Percentiles rank a stretch among this genome's conserved stretches.
phyloP scores from a whole-genome alignment of 2,329 filamentous ascomycete genomes.

The Diaporthe vaccinii region DNA sequence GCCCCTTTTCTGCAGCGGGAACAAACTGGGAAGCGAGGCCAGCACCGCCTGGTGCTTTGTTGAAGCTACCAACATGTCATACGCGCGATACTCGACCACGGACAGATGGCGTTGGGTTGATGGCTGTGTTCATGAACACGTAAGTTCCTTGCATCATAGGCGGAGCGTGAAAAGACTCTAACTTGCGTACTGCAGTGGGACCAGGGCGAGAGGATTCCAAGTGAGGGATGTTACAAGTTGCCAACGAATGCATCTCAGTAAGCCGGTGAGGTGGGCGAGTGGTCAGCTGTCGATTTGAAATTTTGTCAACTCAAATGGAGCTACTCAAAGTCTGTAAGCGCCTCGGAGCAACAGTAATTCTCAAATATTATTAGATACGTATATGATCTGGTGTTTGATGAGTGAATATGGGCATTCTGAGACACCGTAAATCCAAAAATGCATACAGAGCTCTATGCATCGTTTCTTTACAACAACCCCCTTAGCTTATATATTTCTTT shows the following conservation, averaged over 20 bases:
- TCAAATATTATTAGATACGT: not conserved
- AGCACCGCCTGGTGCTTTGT: slow-evolving; percentile 55
- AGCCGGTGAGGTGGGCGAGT: not conserved
- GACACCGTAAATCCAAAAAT: no score
- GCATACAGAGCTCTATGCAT: no score
- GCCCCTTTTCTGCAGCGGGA: slow-evolving; percentile 54
- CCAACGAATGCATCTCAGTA: not conserved
- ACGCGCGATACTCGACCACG: slow-evolving; percentile 53
- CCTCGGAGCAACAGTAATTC: not conserved
- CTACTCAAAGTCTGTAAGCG: not conserved
- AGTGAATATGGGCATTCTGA: no score
- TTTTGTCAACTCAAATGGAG: not conserved
- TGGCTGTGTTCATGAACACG: slow-evolving; percentile 57
- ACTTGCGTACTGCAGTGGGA: slow-evolving; percentile 4
- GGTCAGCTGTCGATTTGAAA: not conserved
- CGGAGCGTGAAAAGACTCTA: not conserved
- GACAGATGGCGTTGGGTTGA: slow-evolving; percentile 57
- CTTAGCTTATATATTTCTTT: no score
- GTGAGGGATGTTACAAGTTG: slow-evolving; percentile 16
- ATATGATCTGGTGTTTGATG: not conserved
- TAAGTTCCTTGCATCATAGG: slow-evolving; percentile 43
- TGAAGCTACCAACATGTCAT: slow-evolving; percentile 56
- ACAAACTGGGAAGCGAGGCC: slow-evolving; percentile 51
- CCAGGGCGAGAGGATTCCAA: slow-evolving; percentile 21
- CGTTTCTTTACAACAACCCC: no score